These are phyloP conservation scores for Taphrina communis DNA, from an alignment of 1,139 yeast genomes.

Conservation along the genomic window DNA sequence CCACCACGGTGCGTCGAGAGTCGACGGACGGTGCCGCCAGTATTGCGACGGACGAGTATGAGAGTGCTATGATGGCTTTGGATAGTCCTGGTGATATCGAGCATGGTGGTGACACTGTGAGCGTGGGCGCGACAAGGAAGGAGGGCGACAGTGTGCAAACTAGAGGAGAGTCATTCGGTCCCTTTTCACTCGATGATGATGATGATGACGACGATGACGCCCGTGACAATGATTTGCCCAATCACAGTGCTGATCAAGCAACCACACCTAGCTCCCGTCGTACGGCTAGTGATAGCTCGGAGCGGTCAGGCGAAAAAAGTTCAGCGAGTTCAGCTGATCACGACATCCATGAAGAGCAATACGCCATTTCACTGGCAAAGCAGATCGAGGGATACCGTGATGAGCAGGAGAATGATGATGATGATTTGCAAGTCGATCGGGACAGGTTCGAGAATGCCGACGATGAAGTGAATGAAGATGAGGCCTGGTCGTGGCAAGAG, in stretches of 20 bases:
- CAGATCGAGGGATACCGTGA: constrained; percentile 27
- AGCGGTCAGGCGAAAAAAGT: constrained; percentile 3
- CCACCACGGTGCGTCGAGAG: background rate
- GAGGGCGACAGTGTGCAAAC: background rate
- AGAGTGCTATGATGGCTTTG: background rate
- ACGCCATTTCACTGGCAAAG: constrained; percentile 13
- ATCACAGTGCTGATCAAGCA: background rate
- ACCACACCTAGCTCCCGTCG: background rate
- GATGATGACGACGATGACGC: constrained; percentile 1
- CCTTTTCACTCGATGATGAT: constrained; percentile 34
- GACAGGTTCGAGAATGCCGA: constrained; percentile 38
- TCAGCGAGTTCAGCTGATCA: constrained; percentile 1
- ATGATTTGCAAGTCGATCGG: constrained; percentile 18
- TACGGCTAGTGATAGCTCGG: constrained; percentile 11
- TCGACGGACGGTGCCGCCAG: constrained; percentile 3
- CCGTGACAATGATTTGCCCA: background rate
- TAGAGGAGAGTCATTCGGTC: constrained; percentile 22
- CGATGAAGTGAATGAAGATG: constrained; percentile 32
- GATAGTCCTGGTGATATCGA: background rate
- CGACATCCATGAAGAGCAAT: constrained; percentile 17
- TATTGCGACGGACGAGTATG: constrained; percentile 19
- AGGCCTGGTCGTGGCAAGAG: constrained; percentile 39
- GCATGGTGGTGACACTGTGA: no score
- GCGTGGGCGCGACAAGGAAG: background rate
- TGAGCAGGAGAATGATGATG: constrained; percentile 8